A percentile compares a stretch with the other conserved stretches of the same genome.
phyloP scores from a whole-genome alignment of 164 flowering plant genomes.

The Cinnamomum micranthum region DNA sequence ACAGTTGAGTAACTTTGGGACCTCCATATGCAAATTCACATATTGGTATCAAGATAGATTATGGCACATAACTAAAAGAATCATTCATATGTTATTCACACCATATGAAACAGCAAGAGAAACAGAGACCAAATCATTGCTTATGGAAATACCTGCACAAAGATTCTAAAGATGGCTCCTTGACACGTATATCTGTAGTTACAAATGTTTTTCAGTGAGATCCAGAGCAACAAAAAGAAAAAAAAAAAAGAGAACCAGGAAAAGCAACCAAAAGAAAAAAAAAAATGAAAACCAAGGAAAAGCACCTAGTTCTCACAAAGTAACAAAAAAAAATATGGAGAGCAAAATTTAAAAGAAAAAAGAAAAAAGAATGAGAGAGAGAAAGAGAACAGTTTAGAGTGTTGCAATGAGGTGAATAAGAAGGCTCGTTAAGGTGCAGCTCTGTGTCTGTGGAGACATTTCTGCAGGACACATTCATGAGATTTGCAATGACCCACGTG shows the following conservation, averaged over 20 bases:
- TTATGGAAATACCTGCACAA: conserved; percentile 57
- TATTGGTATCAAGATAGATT: not conserved
- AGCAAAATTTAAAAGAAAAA: not conserved
- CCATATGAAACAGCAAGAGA: not conserved
- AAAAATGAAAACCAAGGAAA: not conserved
- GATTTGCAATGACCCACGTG: not conserved
- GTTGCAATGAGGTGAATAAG: too few relatives aligned
- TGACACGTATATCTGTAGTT: conserved; percentile 80
- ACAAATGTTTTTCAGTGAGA: not conserved
- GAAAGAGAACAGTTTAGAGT: not conserved
- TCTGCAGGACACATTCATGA: not conserved
- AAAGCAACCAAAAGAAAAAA: not conserved
- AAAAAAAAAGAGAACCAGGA: not conserved
- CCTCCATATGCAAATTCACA: not conserved
- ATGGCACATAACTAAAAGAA: not conserved
- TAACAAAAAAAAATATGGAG: not conserved
- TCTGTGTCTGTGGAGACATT: not conserved
- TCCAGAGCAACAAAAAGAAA: not conserved
- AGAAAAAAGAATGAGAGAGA: not conserved
- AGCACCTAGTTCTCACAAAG: not conserved
- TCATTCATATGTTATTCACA: not conserved
- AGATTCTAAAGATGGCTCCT: conserved; percentile 86
- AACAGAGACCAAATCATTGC: not conserved
- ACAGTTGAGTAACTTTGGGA: not conserved
- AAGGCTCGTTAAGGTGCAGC: too few relatives aligned